Percentiles rank a stretch among this genome's conserved stretches.
phyloP scores from a whole-genome alignment of 2,329 filamentous ascomycete genomes.

The Colletotrichum godetiae region DNA sequence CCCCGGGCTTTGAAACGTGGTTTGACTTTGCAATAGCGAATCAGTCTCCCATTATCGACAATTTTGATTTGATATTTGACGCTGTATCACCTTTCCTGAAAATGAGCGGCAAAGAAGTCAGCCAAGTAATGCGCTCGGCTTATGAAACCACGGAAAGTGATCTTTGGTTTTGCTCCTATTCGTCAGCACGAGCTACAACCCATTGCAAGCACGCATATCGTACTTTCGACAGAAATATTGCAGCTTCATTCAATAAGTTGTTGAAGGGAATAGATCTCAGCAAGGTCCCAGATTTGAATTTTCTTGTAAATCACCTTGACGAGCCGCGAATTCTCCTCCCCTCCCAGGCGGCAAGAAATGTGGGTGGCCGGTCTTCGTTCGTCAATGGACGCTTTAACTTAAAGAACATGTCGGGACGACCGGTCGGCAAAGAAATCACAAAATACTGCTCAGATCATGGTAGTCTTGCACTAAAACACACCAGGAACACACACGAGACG shows the following conservation, averaged over 20 bases:
- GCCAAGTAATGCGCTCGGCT: conserved; percentile 41
- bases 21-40: conserved; percentile 52
- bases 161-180: conserved; percentile 51
- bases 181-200: conserved; percentile 40
- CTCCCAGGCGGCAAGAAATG: not conserved
- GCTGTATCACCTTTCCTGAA: conserved; percentile 53
- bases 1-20: conserved; percentile 59
- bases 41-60: conserved; percentile 59
- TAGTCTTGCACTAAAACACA: not conserved
- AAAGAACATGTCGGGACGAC: not conserved
- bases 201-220: conserved; percentile 48
- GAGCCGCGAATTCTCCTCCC: conserved; percentile 56
- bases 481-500: not conserved
- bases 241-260: conserved; percentile 44
- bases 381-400: not conserved
- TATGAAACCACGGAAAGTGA: conserved; percentile 43
- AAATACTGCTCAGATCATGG: conserved; percentile 39
- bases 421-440: not conserved
- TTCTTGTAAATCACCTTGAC: conserved; percentile 61
- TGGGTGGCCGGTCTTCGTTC: not conserved
- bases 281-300: conserved; percentile 49
- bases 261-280: conserved; percentile 39
- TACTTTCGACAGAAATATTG: conserved; percentile 47
- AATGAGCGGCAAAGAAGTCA: conserved; percentile 49
- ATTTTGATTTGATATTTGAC: conserved; percentile 58